Conservation (phyloP, 208 protist species). For the Trypanosoma congolense region DNA sequence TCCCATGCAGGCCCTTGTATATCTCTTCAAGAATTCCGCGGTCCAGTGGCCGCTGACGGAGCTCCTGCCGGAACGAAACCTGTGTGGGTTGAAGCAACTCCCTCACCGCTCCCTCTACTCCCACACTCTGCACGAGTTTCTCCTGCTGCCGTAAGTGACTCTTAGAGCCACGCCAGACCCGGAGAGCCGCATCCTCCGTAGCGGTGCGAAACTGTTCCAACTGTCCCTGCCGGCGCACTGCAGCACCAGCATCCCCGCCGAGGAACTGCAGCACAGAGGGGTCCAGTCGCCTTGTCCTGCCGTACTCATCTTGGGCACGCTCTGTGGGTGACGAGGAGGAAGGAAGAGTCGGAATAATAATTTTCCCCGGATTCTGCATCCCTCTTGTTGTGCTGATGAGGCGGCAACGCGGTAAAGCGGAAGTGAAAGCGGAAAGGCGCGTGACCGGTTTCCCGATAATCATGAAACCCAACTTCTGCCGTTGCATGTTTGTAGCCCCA, state of each 20-base stretch:
- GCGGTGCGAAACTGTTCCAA: constrained; percentile 34
- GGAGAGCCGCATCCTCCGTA: constrained; percentile 25
- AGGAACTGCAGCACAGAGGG: constrained; percentile 35
- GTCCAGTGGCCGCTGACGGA: constrained; percentile 74
- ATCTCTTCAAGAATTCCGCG: constrained; percentile 88
- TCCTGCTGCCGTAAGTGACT: constrained; percentile 74
- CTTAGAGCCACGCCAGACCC: constrained; percentile 67
- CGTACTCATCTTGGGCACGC: constrained; percentile 26
- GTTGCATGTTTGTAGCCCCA: too few species aligned
- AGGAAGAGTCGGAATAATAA: constrained; percentile 51
- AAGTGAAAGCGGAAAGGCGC: not conserved
- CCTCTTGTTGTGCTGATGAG: constrained; percentile 13
- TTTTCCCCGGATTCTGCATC: constrained; percentile 22
- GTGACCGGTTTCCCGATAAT: not conserved
- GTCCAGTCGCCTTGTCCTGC: constrained; percentile 17
- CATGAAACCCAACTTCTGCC: not conserved
- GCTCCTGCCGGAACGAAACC: constrained; percentile 59
- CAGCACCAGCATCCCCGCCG: constrained; percentile 28
- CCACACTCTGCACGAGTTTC: constrained; percentile 53
- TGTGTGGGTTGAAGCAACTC: constrained; percentile 61
- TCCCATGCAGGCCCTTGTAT: constrained; percentile 78
- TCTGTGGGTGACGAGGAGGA: not conserved
- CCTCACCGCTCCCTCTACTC: constrained; percentile 75
- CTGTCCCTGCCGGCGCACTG: constrained; percentile 57
- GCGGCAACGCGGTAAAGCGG: not conserved